phyloP scores from a whole-genome alignment of 495 filamentous ascomycete species.

The Penicillium arizonense region DNA sequence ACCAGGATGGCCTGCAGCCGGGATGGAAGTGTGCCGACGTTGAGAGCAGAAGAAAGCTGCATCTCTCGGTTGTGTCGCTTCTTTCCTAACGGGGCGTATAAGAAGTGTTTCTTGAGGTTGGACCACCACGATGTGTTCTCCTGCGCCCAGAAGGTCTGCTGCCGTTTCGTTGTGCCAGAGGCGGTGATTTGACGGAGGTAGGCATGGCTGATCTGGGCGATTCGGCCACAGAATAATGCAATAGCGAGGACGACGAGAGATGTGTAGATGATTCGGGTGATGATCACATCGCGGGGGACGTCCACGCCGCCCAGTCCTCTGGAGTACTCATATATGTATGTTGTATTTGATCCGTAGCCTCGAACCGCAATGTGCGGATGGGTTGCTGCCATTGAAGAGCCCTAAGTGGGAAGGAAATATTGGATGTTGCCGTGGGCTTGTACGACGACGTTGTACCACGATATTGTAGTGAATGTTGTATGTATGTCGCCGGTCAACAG shows the following conservation, averaged over 20 bases:
- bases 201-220: constrained; percentile 61
- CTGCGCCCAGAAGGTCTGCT: constrained; percentile 61
- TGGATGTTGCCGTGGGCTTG: neutral
- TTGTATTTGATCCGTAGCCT: constrained; percentile 34
- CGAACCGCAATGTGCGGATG: constrained; percentile 29
- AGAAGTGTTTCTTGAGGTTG: constrained; percentile 73
- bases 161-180: constrained; percentile 45
- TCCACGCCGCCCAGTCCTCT: constrained; percentile 43
- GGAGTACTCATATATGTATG: constrained; percentile 46
- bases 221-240: constrained; percentile 53
- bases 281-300: constrained; percentile 41
- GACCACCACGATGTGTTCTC: constrained; percentile 66
- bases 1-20: constrained; percentile 80
- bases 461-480: neutral
- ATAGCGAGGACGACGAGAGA: constrained; percentile 50
- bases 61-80: constrained; percentile 89
- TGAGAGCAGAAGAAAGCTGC: constrained; percentile 80
- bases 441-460: too few species aligned
- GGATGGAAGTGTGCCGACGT: constrained; percentile 85
- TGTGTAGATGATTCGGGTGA: constrained; percentile 42
- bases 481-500: constrained; percentile 1
- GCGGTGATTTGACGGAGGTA: constrained; percentile 72
- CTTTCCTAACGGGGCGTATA: constrained; percentile 77
- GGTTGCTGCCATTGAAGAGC: constrained; percentile 36
- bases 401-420: constrained; percentile 9